Base-by-base conservation (phyloP, 805 yeast species). In the Candida tibetensis region DNA sequence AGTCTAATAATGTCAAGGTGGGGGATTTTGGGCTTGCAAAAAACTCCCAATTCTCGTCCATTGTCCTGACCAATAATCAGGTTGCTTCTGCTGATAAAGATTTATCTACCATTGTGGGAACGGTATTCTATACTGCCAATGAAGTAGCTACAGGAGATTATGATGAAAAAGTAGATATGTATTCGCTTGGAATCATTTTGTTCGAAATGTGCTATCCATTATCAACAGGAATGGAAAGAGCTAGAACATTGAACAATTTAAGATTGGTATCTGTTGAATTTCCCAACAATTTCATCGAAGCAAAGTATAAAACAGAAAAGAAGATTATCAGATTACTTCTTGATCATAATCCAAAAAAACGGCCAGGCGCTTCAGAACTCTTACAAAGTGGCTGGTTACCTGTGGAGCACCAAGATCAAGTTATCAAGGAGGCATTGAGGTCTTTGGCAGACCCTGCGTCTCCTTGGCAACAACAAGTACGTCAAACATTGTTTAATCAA, bases 21-120 rank as follows among this genome's bases (percentile, higher is more conserved):
- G 99, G 99, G 53, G 99, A 93, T 57, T 93, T 93, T 62, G 99
- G 99, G 0, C 73, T 93, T 41, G 99, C 99, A 0, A 89, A 90
- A 48, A 90, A 82, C 54, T 89, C 86, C 1, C 93, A 85, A 22
- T 65, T 66, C 34, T 53, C 66, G 2, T 51, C 65, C 2, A 63
- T 61, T 7, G 50, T 67, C 15, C 62, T 57, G 60, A 56, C 50
- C 19, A 64, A 65, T 40, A 69, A 67, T 39, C 73, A 69, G 41
- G 67, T 66, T n/a, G 45, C 64, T 1, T 15, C 47, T 3, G 47
- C 39, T 9, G 62, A 62, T 17, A 95, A 84, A 27, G 95, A 91
- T 48, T 62, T 91, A 42, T 90, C 98, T 0, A 84, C 96, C 0
- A 90, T 89, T 19, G 88, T 93, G 17, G 99, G 99, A 4, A 93